These are phyloP conservation scores for Botrytis sinoallii DNA, from an alignment of 2,329 filamentous ascomycete genomes.

Conservation along the genomic window DNA sequence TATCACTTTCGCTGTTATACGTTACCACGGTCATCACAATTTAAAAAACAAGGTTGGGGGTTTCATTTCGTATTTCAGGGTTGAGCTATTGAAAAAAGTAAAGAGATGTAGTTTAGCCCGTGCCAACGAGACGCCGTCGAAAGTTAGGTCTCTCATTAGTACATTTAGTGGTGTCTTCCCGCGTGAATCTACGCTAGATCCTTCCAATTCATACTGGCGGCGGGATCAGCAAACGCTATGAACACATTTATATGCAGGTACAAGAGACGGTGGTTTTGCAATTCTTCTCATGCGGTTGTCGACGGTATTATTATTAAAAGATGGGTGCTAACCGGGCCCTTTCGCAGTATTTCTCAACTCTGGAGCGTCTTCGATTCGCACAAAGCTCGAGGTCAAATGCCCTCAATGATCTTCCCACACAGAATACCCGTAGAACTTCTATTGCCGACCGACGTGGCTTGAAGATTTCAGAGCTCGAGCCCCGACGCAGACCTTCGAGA, in stretches of 20 bases:
- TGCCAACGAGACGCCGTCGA: neutral
- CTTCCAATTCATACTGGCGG: constrained; percentile 16
- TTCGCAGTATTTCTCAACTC: constrained; percentile 66
- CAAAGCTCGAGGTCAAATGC: constrained; percentile 44
- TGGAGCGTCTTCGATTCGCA: constrained; percentile 66
- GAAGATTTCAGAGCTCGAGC: constrained; percentile 30
- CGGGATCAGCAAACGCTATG: constrained; percentile 21
- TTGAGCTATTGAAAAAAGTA: constrained; percentile 8
- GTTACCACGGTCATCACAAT: constrained; percentile 10
- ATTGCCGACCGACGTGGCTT: constrained; percentile 35
- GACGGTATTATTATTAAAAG: constrained; percentile 16
- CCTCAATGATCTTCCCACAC: constrained; percentile 34
- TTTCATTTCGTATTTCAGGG: constrained; percentile 1
- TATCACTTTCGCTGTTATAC: constrained; percentile 15
- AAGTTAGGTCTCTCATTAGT: constrained; percentile 8
- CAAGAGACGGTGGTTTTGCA: constrained; percentile 10
- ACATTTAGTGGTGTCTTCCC: constrained; percentile 12
- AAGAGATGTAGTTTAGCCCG: constrained; percentile 17
- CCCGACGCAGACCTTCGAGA: constrained; percentile 29
- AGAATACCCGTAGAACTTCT: constrained; percentile 28
- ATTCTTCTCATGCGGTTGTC: constrained; percentile 8
- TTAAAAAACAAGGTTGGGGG: constrained; percentile 1
- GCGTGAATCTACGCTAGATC: neutral
- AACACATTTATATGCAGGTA: constrained; percentile 17
- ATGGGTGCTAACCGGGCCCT: constrained; percentile 13